Percentiles rank a stretch among this genome's conserved stretches.
These are phyloP conservation scores for Irpex sp. DNA, from an alignment of 1,284 basidiomycete genomes.

Conservation along the genomic window DNA sequence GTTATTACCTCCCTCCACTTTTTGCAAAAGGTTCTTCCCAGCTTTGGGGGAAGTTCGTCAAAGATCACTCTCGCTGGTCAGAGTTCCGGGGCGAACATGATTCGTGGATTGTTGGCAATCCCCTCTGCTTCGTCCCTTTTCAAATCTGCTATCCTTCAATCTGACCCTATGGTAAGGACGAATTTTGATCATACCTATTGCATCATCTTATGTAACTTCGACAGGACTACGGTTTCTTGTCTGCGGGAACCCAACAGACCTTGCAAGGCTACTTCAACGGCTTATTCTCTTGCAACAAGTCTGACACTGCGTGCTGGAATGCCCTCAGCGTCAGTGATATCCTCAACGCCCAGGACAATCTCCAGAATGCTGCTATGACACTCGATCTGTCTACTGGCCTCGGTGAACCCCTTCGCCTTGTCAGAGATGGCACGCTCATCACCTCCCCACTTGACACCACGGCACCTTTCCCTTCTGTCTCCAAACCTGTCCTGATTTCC, in stretches of 20 bases:
- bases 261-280: slow-evolving; percentile 55
- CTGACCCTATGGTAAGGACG: slow-evolving; percentile 74
- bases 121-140: slow-evolving; percentile 68
- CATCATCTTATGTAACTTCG: background rate
- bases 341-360: slow-evolving; percentile 42
- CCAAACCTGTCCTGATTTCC: slow-evolving; percentile 67
- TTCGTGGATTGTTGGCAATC: slow-evolving; percentile 69
- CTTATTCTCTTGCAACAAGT: slow-evolving; percentile 42
- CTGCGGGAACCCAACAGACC: slow-evolving; percentile 45
- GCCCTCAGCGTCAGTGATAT: slow-evolving; percentile 48
- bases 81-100: slow-evolving; percentile 80
- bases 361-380: slow-evolving; percentile 37
- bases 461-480: slow-evolving; percentile 47
- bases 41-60: slow-evolving; percentile 65
- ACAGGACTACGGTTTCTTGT: slow-evolving; percentile 73
- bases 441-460: slow-evolving; percentile 57
- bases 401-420: slow-evolving; percentile 58
- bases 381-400: slow-evolving; percentile 52
- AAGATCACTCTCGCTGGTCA: slow-evolving; percentile 86
- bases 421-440: slow-evolving; percentile 57
- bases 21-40: slow-evolving; percentile 54
- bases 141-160: slow-evolving; percentile 75
- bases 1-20: slow-evolving; percentile 67
- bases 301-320: slow-evolving; percentile 49
- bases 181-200: background rate